Base-by-base conservation (phyloP, 2,329 filamentous ascomycete species). In the Beauveria caledonica region DNA sequence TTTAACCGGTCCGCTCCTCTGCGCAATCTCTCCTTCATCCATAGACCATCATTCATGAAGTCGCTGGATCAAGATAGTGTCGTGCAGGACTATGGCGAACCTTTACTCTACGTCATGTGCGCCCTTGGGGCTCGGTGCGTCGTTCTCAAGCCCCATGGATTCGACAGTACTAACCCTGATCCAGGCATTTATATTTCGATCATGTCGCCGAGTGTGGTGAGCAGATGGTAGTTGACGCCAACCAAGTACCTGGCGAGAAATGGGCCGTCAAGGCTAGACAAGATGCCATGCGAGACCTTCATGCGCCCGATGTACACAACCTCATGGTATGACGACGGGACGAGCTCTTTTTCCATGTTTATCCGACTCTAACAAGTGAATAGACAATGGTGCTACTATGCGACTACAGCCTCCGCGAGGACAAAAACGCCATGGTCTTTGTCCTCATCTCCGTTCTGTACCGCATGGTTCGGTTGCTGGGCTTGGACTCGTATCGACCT, bases 1-100 rank as follows among this genome's bases (percentile, higher is more conserved):
- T 68, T 68, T 19, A 45, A 64, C 13, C 63, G 67, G 2, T 62
- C 62, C 2, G 74, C 67, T 19, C 57, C 60, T 15, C 60, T 68
- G 3, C 63, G 66, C 21, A 63, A 63, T 40, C 61, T 68, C 2
- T 60, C 62, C 15, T 69, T 69, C 52, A 60, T 69, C 19, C 66
- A 69, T 27, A 63, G 62, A 19, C 64, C 64, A 1, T 62, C 68
- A 3, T 69, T 69, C 45, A 65, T 68, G 63, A 58, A 66, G 19
- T 65, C 64, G 3, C 53, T 69, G n/a, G 64, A 65, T 9, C 58
- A 60, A 19, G 66, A 61, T 8, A 66, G 56, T 27, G 59, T 65
- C 10, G 62, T 63, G 9, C 57, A 66, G 23, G 64, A 67, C 17
- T 66, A 66, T 27, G 66, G 67, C 11, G 63, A 68, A 27, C 63